These are phyloP conservation scores for Piper betle DNA, from an alignment of 164 flowering plant genomes.

Conservation along the genomic window DNA sequence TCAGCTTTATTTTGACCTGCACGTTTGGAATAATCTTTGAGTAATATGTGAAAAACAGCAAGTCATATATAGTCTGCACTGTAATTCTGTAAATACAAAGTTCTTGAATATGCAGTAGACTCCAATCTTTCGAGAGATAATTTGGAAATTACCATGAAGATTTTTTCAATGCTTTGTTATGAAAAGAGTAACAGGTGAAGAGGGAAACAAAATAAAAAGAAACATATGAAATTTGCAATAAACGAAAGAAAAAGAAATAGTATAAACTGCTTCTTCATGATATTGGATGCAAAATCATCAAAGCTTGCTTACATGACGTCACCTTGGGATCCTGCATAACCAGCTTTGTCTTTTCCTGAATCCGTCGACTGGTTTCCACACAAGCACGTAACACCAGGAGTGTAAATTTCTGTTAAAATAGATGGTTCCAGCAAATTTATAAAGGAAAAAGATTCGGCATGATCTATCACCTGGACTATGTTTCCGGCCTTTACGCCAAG, in stretches of 20 bases:
- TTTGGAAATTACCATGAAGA: too few relatives aligned
- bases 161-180: too few relatives aligned
- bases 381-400: background rate
- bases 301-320: constrained; percentile 29
- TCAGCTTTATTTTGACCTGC: constrained; percentile 85
- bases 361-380: constrained; percentile 73
- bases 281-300: constrained; percentile 5
- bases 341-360: constrained; percentile 23
- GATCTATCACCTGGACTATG: constrained; percentile 58
- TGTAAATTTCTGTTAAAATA: background rate
- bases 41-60: background rate
- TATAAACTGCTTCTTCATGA: too few relatives aligned
- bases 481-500: constrained; percentile 97
- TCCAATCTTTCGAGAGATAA: too few relatives aligned
- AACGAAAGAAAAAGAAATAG: too few relatives aligned
- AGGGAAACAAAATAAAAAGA: too few relatives aligned
- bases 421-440: too few relatives aligned
- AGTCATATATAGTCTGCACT: too few relatives aligned
- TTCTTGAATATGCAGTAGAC: too few relatives aligned
- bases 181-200: too few relatives aligned
- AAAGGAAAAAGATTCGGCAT: constrained; percentile 1
- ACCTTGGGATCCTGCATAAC: constrained; percentile 33
- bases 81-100: too few relatives aligned
- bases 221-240: too few relatives aligned
- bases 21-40: constrained; percentile 7